These are phyloP conservation scores for Diaporthe batatas DNA, from an alignment of 2,329 filamentous ascomycete genomes.

Conservation along the genomic window DNA sequence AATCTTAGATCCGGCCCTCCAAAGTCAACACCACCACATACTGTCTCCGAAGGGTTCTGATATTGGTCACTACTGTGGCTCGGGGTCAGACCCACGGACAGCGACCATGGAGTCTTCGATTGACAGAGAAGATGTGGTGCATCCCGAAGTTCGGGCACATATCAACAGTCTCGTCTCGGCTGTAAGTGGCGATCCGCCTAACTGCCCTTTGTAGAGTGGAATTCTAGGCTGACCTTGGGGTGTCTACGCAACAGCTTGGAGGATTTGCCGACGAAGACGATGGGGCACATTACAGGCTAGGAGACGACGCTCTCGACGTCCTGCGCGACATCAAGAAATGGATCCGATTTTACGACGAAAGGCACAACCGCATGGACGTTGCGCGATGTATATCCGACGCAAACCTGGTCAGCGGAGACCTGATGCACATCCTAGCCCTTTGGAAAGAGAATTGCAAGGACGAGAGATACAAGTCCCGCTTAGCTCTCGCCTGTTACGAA, in stretches of 20 bases:
- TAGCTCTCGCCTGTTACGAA: conserved; percentile 89
- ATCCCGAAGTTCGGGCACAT: conserved; percentile 93
- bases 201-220: conserved; percentile 18
- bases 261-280: conserved; percentile 84
- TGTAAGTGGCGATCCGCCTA: conserved; percentile 65
- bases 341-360: conserved; percentile 95
- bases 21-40: conserved; percentile 26
- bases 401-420: conserved; percentile 89
- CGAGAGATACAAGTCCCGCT: conserved; percentile 80
- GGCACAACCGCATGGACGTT: conserved; percentile 93
- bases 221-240: conserved; percentile 44
- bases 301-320: conserved; percentile 92
- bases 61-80: neutral
- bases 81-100: conserved; percentile 11
- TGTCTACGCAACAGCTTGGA: conserved; percentile 74
- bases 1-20: neutral
- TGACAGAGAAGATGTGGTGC: conserved; percentile 63
- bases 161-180: conserved; percentile 95
- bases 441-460: conserved; percentile 82
- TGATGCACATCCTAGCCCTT: conserved; percentile 87
- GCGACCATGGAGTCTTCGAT: conserved; percentile 38
- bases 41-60: conserved; percentile 10
- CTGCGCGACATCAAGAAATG: conserved; percentile 95
- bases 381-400: conserved; percentile 92
- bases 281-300: conserved; percentile 82